Evolutionary conservation across 768 basidiomycete genomes (phyloP).

Genomic region (Amanita brunnescens): DNA sequence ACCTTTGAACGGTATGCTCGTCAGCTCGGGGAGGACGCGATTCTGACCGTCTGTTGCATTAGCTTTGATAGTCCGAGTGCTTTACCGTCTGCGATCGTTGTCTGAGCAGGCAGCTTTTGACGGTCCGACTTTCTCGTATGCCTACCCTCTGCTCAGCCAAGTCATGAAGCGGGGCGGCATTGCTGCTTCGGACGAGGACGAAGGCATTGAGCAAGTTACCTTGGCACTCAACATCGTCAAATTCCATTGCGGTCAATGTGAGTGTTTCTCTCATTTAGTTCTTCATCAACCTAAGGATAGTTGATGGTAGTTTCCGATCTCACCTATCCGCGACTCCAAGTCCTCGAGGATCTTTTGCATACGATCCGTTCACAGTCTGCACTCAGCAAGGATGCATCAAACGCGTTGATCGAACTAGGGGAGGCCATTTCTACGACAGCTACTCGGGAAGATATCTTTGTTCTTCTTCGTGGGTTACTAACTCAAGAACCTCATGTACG

Average conservation of each 20-base stretch:
- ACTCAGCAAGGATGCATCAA: slow-evolving; percentile 76
- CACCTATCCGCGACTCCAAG: slow-evolving; percentile 65
- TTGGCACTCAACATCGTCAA: slow-evolving; percentile 63
- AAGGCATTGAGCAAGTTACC: slow-evolving; percentile 69
- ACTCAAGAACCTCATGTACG: slow-evolving; percentile 84
- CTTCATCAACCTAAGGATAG: background rate
- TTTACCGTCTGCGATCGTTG: slow-evolving; percentile 75
- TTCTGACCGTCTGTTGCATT: slow-evolving; percentile 3
- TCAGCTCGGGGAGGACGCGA: background rate
- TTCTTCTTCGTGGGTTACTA: slow-evolving; percentile 66
- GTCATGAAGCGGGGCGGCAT: slow-evolving; percentile 68
- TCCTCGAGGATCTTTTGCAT: slow-evolving; percentile 61
- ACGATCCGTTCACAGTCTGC: slow-evolving; percentile 72
- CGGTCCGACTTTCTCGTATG: slow-evolving; percentile 76
- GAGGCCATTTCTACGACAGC: slow-evolving; percentile 67
- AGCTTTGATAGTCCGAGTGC: slow-evolving; percentile 77
- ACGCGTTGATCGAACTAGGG: slow-evolving; percentile 71
- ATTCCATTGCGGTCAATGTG: slow-evolving; percentile 69
- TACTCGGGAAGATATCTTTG: slow-evolving; percentile 49
- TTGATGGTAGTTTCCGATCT: slow-evolving; percentile 50
- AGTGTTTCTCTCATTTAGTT: slow-evolving; percentile 17
- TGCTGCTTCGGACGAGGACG: slow-evolving; percentile 56
- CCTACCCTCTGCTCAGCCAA: slow-evolving; percentile 63
- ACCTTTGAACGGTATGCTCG: slow-evolving; percentile 46
- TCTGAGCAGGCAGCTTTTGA: slow-evolving; percentile 81